Percentiles rank a stretch among this genome's conserved stretches.
Conservation (phyloP, 108 stramenopile genomes). For the Nitzschia palea region DNA sequence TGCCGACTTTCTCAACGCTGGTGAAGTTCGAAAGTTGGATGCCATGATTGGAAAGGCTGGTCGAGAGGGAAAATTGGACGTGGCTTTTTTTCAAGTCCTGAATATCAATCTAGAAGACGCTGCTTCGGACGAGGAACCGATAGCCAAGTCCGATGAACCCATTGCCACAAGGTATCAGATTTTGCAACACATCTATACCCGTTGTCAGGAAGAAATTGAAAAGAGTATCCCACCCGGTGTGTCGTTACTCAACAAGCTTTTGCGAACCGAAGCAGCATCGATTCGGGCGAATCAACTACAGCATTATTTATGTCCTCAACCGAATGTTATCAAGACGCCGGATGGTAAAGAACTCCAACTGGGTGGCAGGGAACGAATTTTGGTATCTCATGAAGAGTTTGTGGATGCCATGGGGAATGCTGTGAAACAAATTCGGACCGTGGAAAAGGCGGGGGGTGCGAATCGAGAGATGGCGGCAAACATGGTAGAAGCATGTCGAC, state of each 20-base stretch:
- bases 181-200: constrained; percentile 82
- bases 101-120: constrained; percentile 82
- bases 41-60: constrained; percentile 74
- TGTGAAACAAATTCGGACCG: constrained; percentile 72
- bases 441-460: constrained; percentile 68
- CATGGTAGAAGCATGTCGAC: constrained; percentile 71
- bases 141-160: not conserved
- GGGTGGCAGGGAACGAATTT: constrained; percentile 28
- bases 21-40: constrained; percentile 85
- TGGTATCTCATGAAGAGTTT: constrained; percentile 69
- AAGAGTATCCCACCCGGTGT: constrained; percentile 74
- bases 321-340: constrained; percentile 64
- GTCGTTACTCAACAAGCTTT: constrained; percentile 79
- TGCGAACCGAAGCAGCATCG: constrained; percentile 68
- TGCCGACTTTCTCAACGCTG: constrained; percentile 57
- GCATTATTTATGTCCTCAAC: constrained; percentile 74
- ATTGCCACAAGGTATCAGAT: constrained; percentile 64
- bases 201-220: constrained; percentile 88
- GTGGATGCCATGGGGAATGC: constrained; percentile 60
- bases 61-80: constrained; percentile 72
- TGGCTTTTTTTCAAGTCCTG: constrained; percentile 80
- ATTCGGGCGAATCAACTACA: constrained; percentile 77
- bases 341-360: constrained; percentile 75
- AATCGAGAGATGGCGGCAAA: constrained; percentile 59
- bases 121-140: constrained; percentile 21